phyloP scores from a whole-genome alignment of 257 asterid species.

The Solanum sejunctum region DNA sequence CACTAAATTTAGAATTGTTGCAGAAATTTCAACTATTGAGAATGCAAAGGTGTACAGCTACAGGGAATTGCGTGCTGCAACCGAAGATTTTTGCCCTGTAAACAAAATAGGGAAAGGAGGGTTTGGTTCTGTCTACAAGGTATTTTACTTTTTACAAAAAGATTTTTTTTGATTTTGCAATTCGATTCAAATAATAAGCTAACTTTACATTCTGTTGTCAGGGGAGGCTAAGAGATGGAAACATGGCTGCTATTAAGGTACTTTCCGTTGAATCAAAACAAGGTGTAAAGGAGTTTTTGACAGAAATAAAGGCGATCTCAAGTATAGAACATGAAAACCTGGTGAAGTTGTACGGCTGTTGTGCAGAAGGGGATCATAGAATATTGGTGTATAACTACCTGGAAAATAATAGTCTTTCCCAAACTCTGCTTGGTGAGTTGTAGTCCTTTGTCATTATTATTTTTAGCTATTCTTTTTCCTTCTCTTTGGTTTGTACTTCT shows the following conservation, averaged over 20 bases:
- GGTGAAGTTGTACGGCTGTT: constrained; percentile 76
- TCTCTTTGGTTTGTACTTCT: constrained; percentile 25
- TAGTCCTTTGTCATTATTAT: not conserved
- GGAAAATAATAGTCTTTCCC: constrained; percentile 86
- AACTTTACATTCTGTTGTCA: constrained; percentile 10
- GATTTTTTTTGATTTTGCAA: not conserved
- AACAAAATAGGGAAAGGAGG: constrained; percentile 92
- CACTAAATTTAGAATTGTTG: constrained; percentile 14
- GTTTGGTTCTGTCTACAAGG: constrained; percentile 86
- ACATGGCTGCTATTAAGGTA: constrained; percentile 73
- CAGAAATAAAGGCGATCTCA: constrained; percentile 55
- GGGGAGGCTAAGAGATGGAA: constrained; percentile 74
- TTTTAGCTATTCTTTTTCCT: not conserved
- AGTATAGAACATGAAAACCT: constrained; percentile 76
- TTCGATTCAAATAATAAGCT: not conserved
- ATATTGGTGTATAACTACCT: constrained; percentile 83
- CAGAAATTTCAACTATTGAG: constrained; percentile 51
- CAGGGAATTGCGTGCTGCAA: constrained; percentile 53
- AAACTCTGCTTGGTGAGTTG: constrained; percentile 64
- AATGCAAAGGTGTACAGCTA: constrained; percentile 44
- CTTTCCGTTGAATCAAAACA: constrained; percentile 77
- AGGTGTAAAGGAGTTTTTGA: constrained; percentile 60
- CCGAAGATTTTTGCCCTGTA: constrained; percentile 38
- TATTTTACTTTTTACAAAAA: not conserved
- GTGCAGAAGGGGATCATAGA: constrained; percentile 60